phyloP scores from a whole-genome alignment of 1,139 yeast species.

The Taphrina betulina region DNA sequence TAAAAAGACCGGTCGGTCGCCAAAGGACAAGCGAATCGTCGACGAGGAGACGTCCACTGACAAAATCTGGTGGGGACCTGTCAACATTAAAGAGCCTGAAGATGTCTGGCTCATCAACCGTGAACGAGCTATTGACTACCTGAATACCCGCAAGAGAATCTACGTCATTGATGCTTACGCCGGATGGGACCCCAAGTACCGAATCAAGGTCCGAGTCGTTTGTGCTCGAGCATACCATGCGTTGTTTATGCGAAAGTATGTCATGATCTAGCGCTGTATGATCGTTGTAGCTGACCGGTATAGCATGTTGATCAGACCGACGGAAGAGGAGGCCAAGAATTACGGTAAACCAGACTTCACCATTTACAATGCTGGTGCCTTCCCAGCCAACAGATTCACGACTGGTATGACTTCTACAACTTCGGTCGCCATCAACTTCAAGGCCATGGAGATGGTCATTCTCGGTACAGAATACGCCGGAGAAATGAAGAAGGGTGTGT shows the following conservation, averaged over 20 bases:
- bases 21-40: constrained; percentile 96
- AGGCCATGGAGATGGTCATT: constrained; percentile 98
- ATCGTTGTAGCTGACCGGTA: background rate
- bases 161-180: constrained; percentile 96
- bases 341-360: constrained; percentile 99
- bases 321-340: constrained; percentile 78
- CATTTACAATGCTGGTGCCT: constrained; percentile 94
- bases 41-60: constrained; percentile 84
- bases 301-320: constrained; percentile 88
- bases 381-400: constrained; percentile 96
- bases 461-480: constrained; percentile 99
- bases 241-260: constrained; percentile 80
- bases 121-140: constrained; percentile 94
- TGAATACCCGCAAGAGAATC: constrained; percentile 91
- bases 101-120: constrained; percentile 94
- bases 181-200: constrained; percentile 98
- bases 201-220: constrained; percentile 92
- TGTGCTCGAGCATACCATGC: constrained; percentile 99
- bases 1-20: constrained; percentile 95
- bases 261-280: background rate
- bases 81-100: constrained; percentile 90
- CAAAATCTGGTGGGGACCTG: constrained; percentile 98
- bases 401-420: constrained; percentile 97
- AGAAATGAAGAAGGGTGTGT: constrained; percentile 99
- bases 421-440: constrained; percentile 93